Evolutionary conservation across 169 alveolate species (phyloP), one percentile per base, ranked within the genome.

Genomic region (Eimeria acervulina): DNA sequence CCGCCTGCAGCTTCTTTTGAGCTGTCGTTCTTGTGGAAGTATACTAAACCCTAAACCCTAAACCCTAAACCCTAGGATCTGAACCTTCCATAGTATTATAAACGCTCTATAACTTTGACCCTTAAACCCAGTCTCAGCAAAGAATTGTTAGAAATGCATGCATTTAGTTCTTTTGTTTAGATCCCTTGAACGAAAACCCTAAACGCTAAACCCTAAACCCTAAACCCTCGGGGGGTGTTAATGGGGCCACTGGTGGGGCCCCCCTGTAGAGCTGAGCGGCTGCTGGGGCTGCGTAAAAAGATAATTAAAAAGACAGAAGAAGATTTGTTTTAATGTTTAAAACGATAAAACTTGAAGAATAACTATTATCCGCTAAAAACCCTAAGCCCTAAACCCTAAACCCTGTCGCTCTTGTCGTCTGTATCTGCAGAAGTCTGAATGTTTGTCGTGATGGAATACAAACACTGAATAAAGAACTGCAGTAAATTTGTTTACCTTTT

Each of bases 221-320:
- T 68, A 68, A 68, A 68, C 80, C 80, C 80, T 68, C 12, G 33
- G 76, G 76, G 76, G n/a, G 10, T 63, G 33, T 23, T 23, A 28
- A 26, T 23, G 8, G 76, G 76, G 38, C 33, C 76, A n/a, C 76
- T 26, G 76, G 99, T 99, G 38, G 97, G 99, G 63, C 99, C 99
- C 17, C 98, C 99, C 4, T 98, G 99, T 31, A 97, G 98, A 3
- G 98, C 98, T 76, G 98, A 99, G 94, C 98, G 98, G 95, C 98
- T 98, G 97, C 98, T 98, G 96, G 99, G 99, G 23, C 99, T 98
- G 95, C 98, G 99, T 33, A 99, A 99, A 94, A 98, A 99, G 76
- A 97, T 98, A 74, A 98, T 98, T 96, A 98, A 98, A 95, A 98
- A 99, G 1, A 97, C n/a, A n/a, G n/a, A n/a, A n/a, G n/a, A n/a